Evolutionary conservation across 2,329 filamentous ascomycete genomes (phyloP), one percentile per base, ranked within the genome.

Genomic region (Fusarium begoniae): DNA sequence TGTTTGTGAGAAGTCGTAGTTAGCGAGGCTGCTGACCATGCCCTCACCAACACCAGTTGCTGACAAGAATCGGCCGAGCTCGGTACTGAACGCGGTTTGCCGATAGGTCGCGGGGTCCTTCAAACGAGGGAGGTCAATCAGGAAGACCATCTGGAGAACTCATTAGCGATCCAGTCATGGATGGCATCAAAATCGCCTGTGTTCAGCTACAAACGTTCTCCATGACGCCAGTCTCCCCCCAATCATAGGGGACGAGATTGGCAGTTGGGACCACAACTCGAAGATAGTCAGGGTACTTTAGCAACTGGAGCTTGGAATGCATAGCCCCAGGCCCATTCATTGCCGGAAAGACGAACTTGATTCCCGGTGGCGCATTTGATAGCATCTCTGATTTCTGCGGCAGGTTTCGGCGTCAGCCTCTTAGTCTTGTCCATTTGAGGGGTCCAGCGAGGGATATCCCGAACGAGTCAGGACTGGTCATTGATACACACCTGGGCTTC

Each of bases 281-380:
- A 22, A 98, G 82, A 80, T 95, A 91, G 3, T 84, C 83, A 0
- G 88, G 84, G 76, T 94, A 94, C 77, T 95, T 96, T n/a, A 98
- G 87, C 3, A 98, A 83, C 88, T 97, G 95, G 48, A 98, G 86
- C 80, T 99, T 98, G 56, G 94, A 97, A 82, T 98, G 96, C 95
- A 98, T 98, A 77, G 88, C 91, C 30, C 91, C 92, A 11, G 89
- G 85, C 4, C 90, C 89, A 45, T 90, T 86, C 93, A 98, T 96
- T 5, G 89, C 88, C 22, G 96, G 96, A 79, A 98, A 98, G 80
- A 94, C 95, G 63, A 91, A 91, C 26, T 89, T 89, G 63, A 97
- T 86, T 43, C 82, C 84, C n/a, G 77, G 73, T 24, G 88, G 88
- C 15, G 84, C 85, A 67, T 88, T 89, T 35, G 79, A 81, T 38